Evolutionary conservation across 2,329 filamentous ascomycete genomes (phyloP).

Genomic region (Claviceps cyperi): DNA sequence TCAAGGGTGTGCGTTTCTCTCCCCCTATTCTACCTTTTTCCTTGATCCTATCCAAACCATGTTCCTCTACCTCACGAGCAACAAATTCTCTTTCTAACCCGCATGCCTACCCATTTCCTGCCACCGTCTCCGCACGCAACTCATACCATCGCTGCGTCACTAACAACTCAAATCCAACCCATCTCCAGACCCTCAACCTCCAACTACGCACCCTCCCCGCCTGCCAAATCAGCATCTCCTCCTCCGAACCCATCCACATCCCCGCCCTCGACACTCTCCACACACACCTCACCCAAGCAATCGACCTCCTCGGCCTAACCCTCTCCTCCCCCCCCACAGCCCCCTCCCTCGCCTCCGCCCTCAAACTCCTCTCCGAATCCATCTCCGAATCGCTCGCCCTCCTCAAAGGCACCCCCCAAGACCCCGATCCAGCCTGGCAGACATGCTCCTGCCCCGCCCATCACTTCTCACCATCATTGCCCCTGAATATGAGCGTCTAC

Average conservation of each 20-base stretch:
- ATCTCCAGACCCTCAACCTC: slow-evolving; percentile 55
- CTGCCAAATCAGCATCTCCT: slow-evolving; percentile 33
- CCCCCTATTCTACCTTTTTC: background rate
- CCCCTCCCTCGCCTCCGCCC: slow-evolving; percentile 39
- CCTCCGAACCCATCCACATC: slow-evolving; percentile 41
- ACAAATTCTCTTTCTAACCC: background rate
- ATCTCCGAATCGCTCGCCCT: slow-evolving; percentile 38
- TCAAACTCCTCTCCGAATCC: slow-evolving; percentile 40
- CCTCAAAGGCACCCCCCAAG: slow-evolving; percentile 36
- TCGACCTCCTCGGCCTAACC: slow-evolving; percentile 69
- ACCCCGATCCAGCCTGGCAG: slow-evolving; percentile 29
- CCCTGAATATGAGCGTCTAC: slow-evolving; percentile 58
- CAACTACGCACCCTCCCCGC: slow-evolving; percentile 54
- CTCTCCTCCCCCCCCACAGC: slow-evolving; percentile 40
- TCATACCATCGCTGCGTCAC: too few relatives aligned
- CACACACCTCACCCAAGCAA: slow-evolving; percentile 64
- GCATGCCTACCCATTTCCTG: too few relatives aligned
- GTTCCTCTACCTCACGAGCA: background rate
- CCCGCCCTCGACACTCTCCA: slow-evolving; percentile 57
- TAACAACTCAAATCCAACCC: too few relatives aligned
- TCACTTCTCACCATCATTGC: slow-evolving; percentile 30
- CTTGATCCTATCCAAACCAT: background rate
- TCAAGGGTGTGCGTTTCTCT: slow-evolving; percentile 59
- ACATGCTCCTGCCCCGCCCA: slow-evolving; percentile 26
- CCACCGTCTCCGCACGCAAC: too few relatives aligned